Percentiles rank a stretch among this genome's conserved stretches.
Conservation (phyloP, 1,139 yeast species). For the Diutina ranongensis region DNA sequence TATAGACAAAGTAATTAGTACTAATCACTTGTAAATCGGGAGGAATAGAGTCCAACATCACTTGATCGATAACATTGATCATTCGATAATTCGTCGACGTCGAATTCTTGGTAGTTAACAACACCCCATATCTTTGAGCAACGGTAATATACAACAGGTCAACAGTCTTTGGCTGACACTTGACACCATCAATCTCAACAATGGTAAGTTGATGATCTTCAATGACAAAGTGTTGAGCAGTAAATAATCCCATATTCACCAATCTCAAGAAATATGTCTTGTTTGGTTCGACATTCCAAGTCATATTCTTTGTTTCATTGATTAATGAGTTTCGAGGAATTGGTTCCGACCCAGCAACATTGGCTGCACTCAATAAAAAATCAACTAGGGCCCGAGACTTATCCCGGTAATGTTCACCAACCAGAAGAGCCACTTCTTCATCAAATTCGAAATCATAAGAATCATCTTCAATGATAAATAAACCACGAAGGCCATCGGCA, state of each 20-base stretch:
- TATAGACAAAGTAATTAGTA: constrained; percentile 62
- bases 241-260: constrained; percentile 77
- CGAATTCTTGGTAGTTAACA: constrained; percentile 38
- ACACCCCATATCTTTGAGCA: constrained; percentile 60
- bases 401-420: constrained; percentile 83
- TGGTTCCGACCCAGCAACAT: constrained; percentile 97
- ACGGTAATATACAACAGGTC: constrained; percentile 51
- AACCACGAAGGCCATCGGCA: constrained; percentile 85
- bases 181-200: constrained; percentile 72
- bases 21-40: constrained; percentile 49
- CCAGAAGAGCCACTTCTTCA: constrained; percentile 56
- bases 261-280: constrained; percentile 72
- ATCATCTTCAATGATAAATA: constrained; percentile 58
- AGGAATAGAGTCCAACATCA: constrained; percentile 70
- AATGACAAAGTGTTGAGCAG: constrained; percentile 73
- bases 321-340: constrained; percentile 64
- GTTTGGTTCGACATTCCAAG: constrained; percentile 65
- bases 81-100: constrained; percentile 7
- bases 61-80: constrained; percentile 37
- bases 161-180: constrained; percentile 46
- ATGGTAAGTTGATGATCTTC: constrained; percentile 77
- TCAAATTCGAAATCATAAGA: constrained; percentile 52
- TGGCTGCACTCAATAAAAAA: constrained; percentile 53
- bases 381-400: constrained; percentile 38
- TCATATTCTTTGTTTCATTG: constrained; percentile 61